Percentiles rank a stretch among this genome's conserved stretches.
phyloP scores from a whole-genome alignment of 345 rosid genomes.

The Laguncularia racemosa region DNA sequence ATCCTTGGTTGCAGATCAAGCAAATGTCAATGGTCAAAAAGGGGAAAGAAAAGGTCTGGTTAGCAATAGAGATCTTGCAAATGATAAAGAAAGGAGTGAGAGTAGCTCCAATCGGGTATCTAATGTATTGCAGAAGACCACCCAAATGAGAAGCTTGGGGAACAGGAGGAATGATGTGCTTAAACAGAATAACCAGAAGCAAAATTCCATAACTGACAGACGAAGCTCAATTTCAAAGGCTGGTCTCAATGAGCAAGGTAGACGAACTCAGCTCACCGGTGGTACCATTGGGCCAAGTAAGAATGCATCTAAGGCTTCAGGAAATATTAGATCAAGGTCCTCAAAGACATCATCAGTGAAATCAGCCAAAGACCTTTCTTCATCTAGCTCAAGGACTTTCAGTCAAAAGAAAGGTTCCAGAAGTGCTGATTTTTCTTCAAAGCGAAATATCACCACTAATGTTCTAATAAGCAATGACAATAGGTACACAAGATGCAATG shows the following conservation, averaged over 20 bases:
- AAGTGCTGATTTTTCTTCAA: constrained; percentile 20
- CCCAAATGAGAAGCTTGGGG: constrained; percentile 31
- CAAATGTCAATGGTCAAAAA: constrained; percentile 35
- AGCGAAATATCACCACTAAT: constrained; percentile 23
- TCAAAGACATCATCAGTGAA: constrained; percentile 21
- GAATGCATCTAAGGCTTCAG: constrained; percentile 28
- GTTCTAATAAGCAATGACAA: constrained; percentile 26
- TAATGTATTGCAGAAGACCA: constrained; percentile 23
- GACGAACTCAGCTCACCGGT: constrained; percentile 24
- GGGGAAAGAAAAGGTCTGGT: constrained; percentile 27
- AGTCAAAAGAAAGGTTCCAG: constrained; percentile 33
- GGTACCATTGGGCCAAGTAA: constrained; percentile 27
- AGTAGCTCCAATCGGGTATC: constrained; percentile 22
- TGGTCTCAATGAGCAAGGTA: constrained; percentile 26
- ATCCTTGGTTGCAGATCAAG: constrained; percentile 29
- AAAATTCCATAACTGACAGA: constrained; percentile 36
- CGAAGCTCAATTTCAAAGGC: constrained; percentile 26
- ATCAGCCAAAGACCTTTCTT: constrained; percentile 25
- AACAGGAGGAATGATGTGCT: constrained; percentile 30
- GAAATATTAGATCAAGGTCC: constrained; percentile 28
- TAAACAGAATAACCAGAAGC: constrained; percentile 66
- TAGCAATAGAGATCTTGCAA: constrained; percentile 21
- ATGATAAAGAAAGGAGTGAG: constrained; percentile 42
- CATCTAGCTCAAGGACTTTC: constrained; percentile 31
- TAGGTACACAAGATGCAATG: constrained; percentile 33